Evolutionary conservation across 2,329 filamentous ascomycete species (phyloP).

Genomic region (Colletotrichum somersetense): DNA sequence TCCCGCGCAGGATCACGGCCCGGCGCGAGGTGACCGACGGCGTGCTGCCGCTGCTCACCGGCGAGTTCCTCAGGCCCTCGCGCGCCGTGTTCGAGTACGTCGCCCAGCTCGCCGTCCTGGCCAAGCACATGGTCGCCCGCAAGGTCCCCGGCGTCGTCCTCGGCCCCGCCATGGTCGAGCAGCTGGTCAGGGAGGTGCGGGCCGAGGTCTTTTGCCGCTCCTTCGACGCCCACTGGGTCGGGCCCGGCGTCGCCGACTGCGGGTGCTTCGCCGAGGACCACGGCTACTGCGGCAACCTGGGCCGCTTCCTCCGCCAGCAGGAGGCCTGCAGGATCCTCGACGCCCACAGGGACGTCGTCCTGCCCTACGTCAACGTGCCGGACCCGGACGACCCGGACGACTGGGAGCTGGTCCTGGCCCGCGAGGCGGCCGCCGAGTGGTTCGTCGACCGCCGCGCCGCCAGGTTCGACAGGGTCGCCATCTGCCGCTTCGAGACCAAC

Average conservation of each 20-base stretch:
- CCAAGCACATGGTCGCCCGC: constrained; percentile 13
- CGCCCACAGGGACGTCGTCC: neutral
- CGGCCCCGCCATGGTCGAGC: neutral
- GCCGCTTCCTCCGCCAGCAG: constrained; percentile 6
- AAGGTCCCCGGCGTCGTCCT: neutral
- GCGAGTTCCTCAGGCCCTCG: neutral
- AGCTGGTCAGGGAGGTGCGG: neutral
- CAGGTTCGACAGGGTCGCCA: constrained; percentile 4
- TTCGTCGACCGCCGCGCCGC: neutral
- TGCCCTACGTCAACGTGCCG: constrained; percentile 4
- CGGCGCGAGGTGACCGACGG: neutral
- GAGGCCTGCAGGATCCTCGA: constrained; percentile 1
- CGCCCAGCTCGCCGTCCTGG: constrained; percentile 6
- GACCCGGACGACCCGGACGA: constrained; percentile 2
- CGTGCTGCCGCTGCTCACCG: neutral
- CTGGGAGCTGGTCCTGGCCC: neutral
- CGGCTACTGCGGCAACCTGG: constrained; percentile 13
- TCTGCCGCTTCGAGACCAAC: neutral
- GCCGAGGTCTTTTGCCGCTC: constrained; percentile 13
- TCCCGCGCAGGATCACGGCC: constrained; percentile 1
- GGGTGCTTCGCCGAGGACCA: constrained; percentile 3
- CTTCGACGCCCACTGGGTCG: neutral
- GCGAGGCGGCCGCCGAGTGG: neutral
- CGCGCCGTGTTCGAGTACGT: neutral
- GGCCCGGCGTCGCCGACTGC: neutral